Conservation (phyloP, 352 stramenopile species). For the Thalassiosira livingstoniorum region DNA sequence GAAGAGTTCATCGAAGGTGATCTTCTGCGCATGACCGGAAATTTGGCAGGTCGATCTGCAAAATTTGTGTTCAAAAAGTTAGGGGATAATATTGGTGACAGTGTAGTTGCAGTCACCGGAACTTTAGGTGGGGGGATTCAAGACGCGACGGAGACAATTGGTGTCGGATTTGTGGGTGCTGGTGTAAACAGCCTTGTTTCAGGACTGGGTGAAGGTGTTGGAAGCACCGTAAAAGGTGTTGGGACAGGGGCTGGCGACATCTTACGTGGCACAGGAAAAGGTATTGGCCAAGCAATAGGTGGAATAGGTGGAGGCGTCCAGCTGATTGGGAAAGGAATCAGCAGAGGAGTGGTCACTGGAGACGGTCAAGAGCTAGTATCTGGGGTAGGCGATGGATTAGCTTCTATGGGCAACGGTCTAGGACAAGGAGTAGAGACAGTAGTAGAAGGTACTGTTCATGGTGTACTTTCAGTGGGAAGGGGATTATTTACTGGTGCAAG, state of each 20-base stretch:
- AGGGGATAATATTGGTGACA: slow-evolving; percentile 77
- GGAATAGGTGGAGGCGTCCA: slow-evolving; percentile 75
- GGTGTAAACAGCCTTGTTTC: slow-evolving; percentile 85
- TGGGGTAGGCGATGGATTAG: slow-evolving; percentile 74
- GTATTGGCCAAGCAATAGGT: slow-evolving; percentile 82
- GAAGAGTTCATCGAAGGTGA: slow-evolving; percentile 86
- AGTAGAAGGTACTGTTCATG: slow-evolving; percentile 77
- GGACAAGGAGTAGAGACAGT: slow-evolving; percentile 78
- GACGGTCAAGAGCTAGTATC: no score
- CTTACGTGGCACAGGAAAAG: slow-evolving; percentile 81
- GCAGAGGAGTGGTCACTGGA: slow-evolving; percentile 76
- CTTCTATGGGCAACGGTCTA: slow-evolving; percentile 76
- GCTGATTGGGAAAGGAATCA: slow-evolving; percentile 81
- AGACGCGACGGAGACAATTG: slow-evolving; percentile 76
- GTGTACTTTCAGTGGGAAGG: slow-evolving; percentile 77
- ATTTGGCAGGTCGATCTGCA: slow-evolving; percentile 81
- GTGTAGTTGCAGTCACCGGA: slow-evolving; percentile 68
- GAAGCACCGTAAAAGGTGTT: slow-evolving; percentile 82
- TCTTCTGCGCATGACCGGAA: slow-evolving; percentile 81
- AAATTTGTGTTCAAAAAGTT: slow-evolving; percentile 81
- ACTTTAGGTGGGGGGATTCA: slow-evolving; percentile 81
- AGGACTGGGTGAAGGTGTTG: slow-evolving; percentile 82
- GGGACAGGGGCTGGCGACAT: slow-evolving; percentile 79
- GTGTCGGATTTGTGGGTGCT: slow-evolving; percentile 75
- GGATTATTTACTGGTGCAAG: slow-evolving; percentile 83